phyloP scores from a whole-genome alignment of 495 filamentous ascomycete genomes.

The Daldinia loculata region DNA sequence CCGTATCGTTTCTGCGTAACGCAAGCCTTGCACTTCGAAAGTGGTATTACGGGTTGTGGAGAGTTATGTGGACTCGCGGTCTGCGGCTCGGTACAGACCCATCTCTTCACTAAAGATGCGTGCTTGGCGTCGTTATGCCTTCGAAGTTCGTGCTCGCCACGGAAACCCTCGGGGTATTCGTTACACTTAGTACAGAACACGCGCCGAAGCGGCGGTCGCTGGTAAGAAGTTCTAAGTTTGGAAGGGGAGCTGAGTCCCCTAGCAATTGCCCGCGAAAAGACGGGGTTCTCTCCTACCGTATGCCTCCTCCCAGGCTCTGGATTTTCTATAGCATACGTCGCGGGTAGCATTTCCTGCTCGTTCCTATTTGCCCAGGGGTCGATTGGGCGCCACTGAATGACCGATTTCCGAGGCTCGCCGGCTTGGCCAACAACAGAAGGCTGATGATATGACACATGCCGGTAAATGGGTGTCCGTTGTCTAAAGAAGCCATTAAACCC shows the following conservation, averaged over 20 bases:
- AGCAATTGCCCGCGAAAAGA: constrained; percentile 50
- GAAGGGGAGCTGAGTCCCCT: constrained; percentile 54
- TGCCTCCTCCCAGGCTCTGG: constrained; percentile 54
- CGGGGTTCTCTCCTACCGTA: constrained; percentile 58
- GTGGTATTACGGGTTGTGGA: constrained; percentile 68
- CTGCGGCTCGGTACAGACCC: constrained; percentile 69
- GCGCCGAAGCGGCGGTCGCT: constrained; percentile 79
- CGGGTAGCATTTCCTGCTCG: constrained; percentile 42
- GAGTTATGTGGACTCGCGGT: constrained; percentile 47
- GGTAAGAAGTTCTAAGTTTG: constrained; percentile 75
- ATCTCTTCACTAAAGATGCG: constrained; percentile 75
- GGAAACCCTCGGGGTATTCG: constrained; percentile 86
- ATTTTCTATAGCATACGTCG: constrained; percentile 47
- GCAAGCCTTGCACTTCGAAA: constrained; percentile 90
- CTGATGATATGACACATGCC: constrained; percentile 46
- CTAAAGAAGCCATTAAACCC: constrained; percentile 57
- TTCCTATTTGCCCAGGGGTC: constrained; percentile 50
- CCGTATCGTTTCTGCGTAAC: constrained; percentile 81
- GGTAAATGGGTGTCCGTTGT: constrained; percentile 52
- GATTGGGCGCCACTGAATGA: constrained; percentile 54
- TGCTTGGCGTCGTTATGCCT: constrained; percentile 88
- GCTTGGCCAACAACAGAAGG: constrained; percentile 47
- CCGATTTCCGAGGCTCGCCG: constrained; percentile 50
- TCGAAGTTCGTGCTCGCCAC: constrained; percentile 91
- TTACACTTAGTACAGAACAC: constrained; percentile 81